These are phyloP conservation scores for Umbelopsis sp. DNA, from an alignment of 192 early-diverging fungal genomes.

Conservation along the genomic window DNA sequence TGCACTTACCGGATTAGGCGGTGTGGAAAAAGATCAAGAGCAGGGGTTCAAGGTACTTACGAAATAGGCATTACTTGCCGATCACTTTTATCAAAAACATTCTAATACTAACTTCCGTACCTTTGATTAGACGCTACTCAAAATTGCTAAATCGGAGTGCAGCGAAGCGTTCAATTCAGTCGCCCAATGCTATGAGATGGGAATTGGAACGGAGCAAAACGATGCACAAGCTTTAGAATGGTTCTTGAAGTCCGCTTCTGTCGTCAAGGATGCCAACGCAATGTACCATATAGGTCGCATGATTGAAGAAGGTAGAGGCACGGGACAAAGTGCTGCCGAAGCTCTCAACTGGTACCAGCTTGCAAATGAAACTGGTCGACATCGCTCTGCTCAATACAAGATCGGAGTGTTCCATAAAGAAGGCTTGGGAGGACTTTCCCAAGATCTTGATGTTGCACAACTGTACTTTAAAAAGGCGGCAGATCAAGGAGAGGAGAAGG, in stretches of 20 bases:
- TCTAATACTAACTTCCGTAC: background rate
- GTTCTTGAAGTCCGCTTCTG: constrained; percentile 27
- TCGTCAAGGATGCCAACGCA: constrained; percentile 29
- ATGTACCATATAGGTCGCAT: constrained; percentile 35
- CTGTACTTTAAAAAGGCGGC: constrained; percentile 24
- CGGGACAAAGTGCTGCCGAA: background rate
- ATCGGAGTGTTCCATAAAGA: constrained; percentile 24
- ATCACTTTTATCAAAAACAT: background rate
- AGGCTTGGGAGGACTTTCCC: constrained; percentile 11
- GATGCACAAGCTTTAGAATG: constrained; percentile 23
- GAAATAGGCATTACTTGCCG: background rate
- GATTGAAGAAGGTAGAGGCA: constrained; percentile 22
- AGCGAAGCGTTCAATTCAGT: constrained; percentile 28
- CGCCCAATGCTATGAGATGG: constrained; percentile 33
- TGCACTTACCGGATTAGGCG: constrained; percentile 24
- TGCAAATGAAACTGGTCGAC: constrained; percentile 24
- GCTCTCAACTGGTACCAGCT: constrained; percentile 30
- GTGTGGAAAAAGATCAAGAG: constrained; percentile 17
- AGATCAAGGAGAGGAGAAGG: constrained; percentile 27
- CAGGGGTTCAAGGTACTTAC: constrained; percentile 26
- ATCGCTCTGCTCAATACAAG: constrained; percentile 27
- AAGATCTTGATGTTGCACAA: constrained; percentile 10
- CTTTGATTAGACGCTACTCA: constrained; percentile 23
- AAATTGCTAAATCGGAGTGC: constrained; percentile 22
- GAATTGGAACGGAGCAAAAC: constrained; percentile 26